Evolutionary conservation across 768 basidiomycete genomes (phyloP).

Genomic region (Calvatia gigantea): DNA sequence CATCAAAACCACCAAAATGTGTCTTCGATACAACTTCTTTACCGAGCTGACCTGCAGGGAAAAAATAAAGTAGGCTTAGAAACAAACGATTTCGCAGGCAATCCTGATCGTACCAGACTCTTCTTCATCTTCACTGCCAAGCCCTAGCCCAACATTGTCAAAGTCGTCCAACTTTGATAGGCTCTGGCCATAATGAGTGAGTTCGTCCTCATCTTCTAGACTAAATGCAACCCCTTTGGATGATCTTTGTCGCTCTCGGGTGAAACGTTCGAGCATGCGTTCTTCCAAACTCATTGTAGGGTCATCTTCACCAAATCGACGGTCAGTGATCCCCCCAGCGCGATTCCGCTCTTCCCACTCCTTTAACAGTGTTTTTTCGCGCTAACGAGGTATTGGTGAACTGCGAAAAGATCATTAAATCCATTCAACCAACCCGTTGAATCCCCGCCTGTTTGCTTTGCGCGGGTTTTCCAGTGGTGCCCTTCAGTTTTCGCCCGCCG

Average conservation of each 20-base stretch:
- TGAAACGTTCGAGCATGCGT: conserved; percentile 95
- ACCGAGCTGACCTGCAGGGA: conserved; percentile 60
- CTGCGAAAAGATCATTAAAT: not conserved
- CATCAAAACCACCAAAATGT: conserved; percentile 88
- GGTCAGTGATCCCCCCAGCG: conserved; percentile 87
- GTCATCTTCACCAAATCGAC: conserved; percentile 95
- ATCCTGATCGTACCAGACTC: conserved; percentile 33
- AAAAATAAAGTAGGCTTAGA: not conserved
- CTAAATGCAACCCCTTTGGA: conserved; percentile 82
- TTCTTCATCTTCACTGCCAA: conserved; percentile 59
- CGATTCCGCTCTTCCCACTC: conserved; percentile 81
- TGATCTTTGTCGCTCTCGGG: conserved; percentile 77
- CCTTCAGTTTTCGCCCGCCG: conserved; percentile 83
- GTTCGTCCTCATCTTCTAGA: conserved; percentile 86
- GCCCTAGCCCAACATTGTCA: conserved; percentile 61
- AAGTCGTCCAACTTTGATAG: conserved; percentile 84
- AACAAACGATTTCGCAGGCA: not conserved
- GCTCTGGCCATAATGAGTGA: conserved; percentile 90
- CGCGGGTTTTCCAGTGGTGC: conserved; percentile 77
- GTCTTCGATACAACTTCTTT: conserved; percentile 57
- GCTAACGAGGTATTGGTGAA: conserved; percentile 37
- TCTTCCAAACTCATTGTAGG: conserved; percentile 92
- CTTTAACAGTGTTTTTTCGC: conserved; percentile 84
- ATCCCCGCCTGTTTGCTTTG: conserved; percentile 88
- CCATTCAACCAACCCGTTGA: conserved; percentile 61